Evolutionary conservation across 208 protist species (phyloP), one percentile per base, ranked within the genome.

Genomic region (Crithidia acanthocephali): DNA sequence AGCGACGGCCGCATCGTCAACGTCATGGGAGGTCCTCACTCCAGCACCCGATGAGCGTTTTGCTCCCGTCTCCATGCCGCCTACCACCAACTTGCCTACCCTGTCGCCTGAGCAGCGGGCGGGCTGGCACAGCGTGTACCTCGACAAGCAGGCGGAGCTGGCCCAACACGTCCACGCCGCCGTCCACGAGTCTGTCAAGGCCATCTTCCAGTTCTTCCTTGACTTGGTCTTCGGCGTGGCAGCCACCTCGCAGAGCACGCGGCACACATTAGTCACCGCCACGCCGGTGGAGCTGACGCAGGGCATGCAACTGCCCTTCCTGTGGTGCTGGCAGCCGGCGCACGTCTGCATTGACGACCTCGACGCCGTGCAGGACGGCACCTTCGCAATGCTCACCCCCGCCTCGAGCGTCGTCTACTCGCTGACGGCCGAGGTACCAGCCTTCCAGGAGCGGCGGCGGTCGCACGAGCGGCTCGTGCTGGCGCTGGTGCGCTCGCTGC

Each of bases 311-410:
- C 55, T 95, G 42, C 71, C 84, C 23, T 91, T 85, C 52, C 67
- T 93, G 40, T 89, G 78, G 74, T 68, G 62, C n/a, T 96, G 86
- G 86, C 72, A 80, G 47, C 91, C 91, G 0, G 51, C 74, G 35
- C 67, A 84, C 32, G 44, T 96, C 27, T 75, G 91, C 50, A 63
- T 96, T 48, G 91, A 96, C 66, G 88, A 96, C 68, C 70, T 88
- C 50, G 88, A 92, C 47, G 72, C 74, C n/a, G 28, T 95, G 47
- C 71, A 77, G 33, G 87, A 95, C 66, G 62, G 72, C 16, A 22
- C 86, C 28, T 85, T 93, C 30, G 74, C 86, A n/a, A 76, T 81
- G 56, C 80, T 95, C n/a, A 80, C 85, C 10, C 79, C 79, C 7
- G 84, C 81, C n/a, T 86, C 82, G 0, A 68, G 66, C 60, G 68